Evolutionary conservation across 441 rosid species (phyloP).

Genomic region (Croton laevigatus): DNA sequence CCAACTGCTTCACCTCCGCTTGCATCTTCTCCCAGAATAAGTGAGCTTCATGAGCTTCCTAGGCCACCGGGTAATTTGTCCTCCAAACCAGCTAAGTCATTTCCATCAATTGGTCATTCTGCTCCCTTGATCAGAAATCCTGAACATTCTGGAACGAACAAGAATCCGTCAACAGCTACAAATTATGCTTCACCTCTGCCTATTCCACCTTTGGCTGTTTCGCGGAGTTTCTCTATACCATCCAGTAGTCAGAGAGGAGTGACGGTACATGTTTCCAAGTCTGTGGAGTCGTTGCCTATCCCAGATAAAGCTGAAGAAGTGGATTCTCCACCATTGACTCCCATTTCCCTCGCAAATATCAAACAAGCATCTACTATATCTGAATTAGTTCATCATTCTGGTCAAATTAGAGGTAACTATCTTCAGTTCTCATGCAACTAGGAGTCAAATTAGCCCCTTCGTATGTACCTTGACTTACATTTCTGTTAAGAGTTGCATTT

Average conservation of each 20-base stretch:
- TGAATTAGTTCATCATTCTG: constrained; percentile 41
- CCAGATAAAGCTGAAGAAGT: constrained; percentile 42
- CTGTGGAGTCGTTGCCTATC: constrained; percentile 37
- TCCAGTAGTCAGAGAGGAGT: constrained; percentile 73
- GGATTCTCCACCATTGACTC: constrained; percentile 80
- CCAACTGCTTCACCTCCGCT: constrained; percentile 88
- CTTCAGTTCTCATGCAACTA: neutral
- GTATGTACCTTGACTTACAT: neutral
- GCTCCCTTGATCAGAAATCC: constrained; percentile 78
- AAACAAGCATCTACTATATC: constrained; percentile 40
- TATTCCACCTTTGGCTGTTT: constrained; percentile 53
- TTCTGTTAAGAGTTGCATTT: constrained; percentile 5
- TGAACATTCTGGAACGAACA: constrained; percentile 43
- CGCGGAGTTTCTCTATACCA: constrained; percentile 87
- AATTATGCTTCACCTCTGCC: constrained; percentile 75
- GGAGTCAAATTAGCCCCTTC: neutral
- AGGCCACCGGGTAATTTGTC: constrained; percentile 67
- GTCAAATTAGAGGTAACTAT: constrained; percentile 57
- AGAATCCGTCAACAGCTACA: constrained; percentile 36
- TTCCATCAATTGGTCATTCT: constrained; percentile 59
- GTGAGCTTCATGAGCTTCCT: constrained; percentile 94
- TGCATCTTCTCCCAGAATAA: constrained; percentile 70
- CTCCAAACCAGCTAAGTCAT: constrained; percentile 54
- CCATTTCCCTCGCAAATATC: constrained; percentile 51
- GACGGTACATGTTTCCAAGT: constrained; percentile 46